These are phyloP conservation scores for Puccinia brachypodii DNA, from an alignment of 1,284 basidiomycete species.

Conservation along the genomic window DNA sequence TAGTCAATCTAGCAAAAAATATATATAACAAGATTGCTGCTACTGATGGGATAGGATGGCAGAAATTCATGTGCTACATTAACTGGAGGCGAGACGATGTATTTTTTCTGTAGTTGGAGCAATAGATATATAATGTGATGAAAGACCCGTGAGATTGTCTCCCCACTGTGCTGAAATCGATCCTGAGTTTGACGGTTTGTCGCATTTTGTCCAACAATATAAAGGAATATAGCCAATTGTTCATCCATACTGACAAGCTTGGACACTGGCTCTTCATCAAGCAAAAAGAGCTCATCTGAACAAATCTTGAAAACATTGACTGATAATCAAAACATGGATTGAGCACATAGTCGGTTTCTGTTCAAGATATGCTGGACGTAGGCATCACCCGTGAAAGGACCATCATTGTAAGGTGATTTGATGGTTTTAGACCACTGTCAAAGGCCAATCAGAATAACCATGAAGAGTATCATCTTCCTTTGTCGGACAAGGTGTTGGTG, in stretches of 20 bases:
- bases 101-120: not conserved
- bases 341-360: not conserved
- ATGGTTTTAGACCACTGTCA: not conserved
- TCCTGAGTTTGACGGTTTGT: slow-evolving; percentile 17
- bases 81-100: slow-evolving; percentile 37
- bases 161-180: not conserved
- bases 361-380: not conserved
- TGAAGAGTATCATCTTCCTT: too few species aligned
- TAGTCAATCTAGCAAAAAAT: too few species aligned
- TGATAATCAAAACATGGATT: not conserved
- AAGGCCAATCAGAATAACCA: not conserved
- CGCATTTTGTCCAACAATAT: slow-evolving; percentile 9
- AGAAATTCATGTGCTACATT: not conserved
- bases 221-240: not conserved
- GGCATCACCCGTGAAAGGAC: not conserved
- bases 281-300: not conserved
- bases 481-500: too few species aligned
- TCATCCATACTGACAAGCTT: not conserved
- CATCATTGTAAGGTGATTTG: not conserved
- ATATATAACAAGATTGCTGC: too few species aligned
- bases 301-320: not conserved
- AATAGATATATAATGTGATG: not conserved
- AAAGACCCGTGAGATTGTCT: not conserved
- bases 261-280: not conserved
- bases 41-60: too few species aligned